Evolutionary conservation across 805 yeast genomes (phyloP).

Genomic region (Starmerella stigmatis): DNA sequence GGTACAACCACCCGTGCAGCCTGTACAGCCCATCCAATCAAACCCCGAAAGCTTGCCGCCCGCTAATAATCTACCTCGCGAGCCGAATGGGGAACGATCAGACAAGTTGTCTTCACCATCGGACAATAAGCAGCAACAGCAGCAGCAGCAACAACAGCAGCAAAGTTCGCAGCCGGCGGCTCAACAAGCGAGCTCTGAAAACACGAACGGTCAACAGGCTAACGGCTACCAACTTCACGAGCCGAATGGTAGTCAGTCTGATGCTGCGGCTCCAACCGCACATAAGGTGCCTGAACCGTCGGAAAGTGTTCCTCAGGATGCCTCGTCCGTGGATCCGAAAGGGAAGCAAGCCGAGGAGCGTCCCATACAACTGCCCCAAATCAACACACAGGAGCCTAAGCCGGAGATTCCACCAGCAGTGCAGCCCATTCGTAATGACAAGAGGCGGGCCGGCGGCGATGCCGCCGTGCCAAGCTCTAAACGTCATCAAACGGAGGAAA

Average conservation of each 20-base stretch:
- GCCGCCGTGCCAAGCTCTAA: constrained; percentile 12
- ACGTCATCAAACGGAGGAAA: not conserved
- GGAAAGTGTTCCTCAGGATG: not conserved
- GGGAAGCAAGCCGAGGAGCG: not conserved
- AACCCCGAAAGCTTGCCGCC: not conserved
- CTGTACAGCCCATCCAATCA: not conserved
- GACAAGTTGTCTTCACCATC: too few species aligned
- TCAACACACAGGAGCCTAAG: not conserved
- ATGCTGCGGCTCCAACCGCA: not conserved
- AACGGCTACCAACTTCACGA: not conserved
- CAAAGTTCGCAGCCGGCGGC: not conserved
- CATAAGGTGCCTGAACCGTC: not conserved
- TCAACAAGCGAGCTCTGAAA: not conserved
- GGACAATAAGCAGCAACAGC: constrained; percentile 10
- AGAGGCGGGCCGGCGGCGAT: constrained; percentile 12
- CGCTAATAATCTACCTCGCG: not conserved
- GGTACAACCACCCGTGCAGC: not conserved
- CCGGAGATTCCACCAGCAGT: constrained; percentile 9
- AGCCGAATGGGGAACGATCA: too few species aligned
- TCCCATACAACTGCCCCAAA: constrained; percentile 3
- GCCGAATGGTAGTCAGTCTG: not conserved
- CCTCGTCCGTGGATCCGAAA: too few species aligned
- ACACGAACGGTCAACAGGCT: not conserved
- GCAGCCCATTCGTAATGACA: constrained; percentile 11
- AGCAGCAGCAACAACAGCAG: constrained; percentile 3